A percentile compares a stretch with the other conserved stretches of the same genome.
phyloP scores from a whole-genome alignment of 495 filamentous ascomycete genomes.

The Penicillium antarcticum region DNA sequence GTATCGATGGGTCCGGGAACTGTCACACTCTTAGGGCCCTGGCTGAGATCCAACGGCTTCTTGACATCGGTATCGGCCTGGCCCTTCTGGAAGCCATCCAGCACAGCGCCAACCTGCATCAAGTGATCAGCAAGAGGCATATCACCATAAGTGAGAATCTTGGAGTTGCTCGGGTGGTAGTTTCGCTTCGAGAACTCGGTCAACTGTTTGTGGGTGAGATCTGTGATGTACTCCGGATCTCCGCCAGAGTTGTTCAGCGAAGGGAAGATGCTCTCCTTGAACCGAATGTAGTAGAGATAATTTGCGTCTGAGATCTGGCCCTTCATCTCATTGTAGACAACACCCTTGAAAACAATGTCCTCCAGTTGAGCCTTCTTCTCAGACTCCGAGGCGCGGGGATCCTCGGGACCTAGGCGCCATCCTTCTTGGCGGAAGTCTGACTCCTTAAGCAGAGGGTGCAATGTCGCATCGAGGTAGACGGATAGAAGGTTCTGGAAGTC shows the following conservation, averaged over 20 bases:
- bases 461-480: slow-evolving; percentile 92
- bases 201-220: slow-evolving; percentile 84
- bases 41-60: slow-evolving; percentile 65
- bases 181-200: slow-evolving; percentile 82
- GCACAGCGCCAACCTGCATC: slow-evolving; percentile 65
- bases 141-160: slow-evolving; percentile 92
- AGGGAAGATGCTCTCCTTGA: slow-evolving; percentile 91
- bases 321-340: slow-evolving; percentile 99
- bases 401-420: slow-evolving; percentile 91
- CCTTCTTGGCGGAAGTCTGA: slow-evolving; percentile 96
- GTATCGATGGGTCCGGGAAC: slow-evolving; percentile 86
- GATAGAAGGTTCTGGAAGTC: slow-evolving; percentile 95
- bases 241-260: slow-evolving; percentile 93
- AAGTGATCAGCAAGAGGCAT: slow-evolving; percentile 82
- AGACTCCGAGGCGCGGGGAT: slow-evolving; percentile 56
- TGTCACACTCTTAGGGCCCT: slow-evolving; percentile 62
- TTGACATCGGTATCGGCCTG: slow-evolving; percentile 70
- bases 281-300: slow-evolving; percentile 91
- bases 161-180: slow-evolving; percentile 96
- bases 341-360: slow-evolving; percentile 89
- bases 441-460: slow-evolving; percentile 81
- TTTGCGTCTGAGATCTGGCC: slow-evolving; percentile 97
- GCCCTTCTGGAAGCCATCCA: slow-evolving; percentile 68
- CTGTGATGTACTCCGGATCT: slow-evolving; percentile 92
- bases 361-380: slow-evolving; percentile 30